Conservation (phyloP, 2,329 filamentous ascomycete species). For the Penicillium sp. region DNA sequence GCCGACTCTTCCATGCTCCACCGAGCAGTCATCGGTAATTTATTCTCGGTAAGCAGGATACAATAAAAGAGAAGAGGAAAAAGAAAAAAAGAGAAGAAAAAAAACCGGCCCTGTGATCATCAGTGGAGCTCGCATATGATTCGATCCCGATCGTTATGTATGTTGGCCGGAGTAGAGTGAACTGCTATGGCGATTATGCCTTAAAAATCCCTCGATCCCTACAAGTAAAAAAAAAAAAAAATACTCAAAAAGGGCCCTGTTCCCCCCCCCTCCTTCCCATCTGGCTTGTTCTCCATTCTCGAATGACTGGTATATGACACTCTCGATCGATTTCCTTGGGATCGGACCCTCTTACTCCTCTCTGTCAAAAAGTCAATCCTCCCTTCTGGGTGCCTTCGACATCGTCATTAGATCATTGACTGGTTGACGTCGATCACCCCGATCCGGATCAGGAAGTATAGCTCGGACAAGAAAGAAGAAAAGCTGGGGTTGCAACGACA, state of each 20-base stretch:
- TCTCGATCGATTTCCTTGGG: too few relatives aligned
- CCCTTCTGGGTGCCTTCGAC: slow-evolving; percentile 10
- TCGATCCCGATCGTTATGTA: slow-evolving; percentile 15
- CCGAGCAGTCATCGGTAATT: not conserved
- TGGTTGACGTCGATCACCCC: slow-evolving; percentile 27
- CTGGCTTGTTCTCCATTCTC: not conserved
- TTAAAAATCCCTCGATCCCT: slow-evolving; percentile 8
- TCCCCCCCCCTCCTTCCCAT: slow-evolving; percentile 4
- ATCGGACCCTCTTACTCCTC: too few relatives aligned
- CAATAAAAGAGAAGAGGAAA: slow-evolving; percentile 4
- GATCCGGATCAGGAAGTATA: slow-evolving; percentile 25
- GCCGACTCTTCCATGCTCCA: not conserved
- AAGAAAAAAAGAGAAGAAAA: slow-evolving; percentile 11
- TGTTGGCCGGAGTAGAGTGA: too few relatives aligned
- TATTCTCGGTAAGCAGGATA: slow-evolving; percentile 10
- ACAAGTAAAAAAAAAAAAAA: slow-evolving; percentile 6
- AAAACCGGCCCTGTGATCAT: slow-evolving; percentile 15
- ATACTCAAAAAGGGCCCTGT: slow-evolving; percentile 13
- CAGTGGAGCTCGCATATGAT: slow-evolving; percentile 16
- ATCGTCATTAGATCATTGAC: slow-evolving; percentile 30
- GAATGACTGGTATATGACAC: slow-evolving; percentile 17
- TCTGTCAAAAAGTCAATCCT: slow-evolving; percentile 3
- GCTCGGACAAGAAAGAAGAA: slow-evolving; percentile 11
- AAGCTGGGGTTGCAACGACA: slow-evolving; percentile 3
- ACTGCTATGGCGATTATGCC: too few relatives aligned